Percentiles rank a stretch among this genome's conserved stretches.
These are phyloP conservation scores for Mrakia gelida DNA, from an alignment of 768 basidiomycete genomes.

Conservation along the genomic window DNA sequence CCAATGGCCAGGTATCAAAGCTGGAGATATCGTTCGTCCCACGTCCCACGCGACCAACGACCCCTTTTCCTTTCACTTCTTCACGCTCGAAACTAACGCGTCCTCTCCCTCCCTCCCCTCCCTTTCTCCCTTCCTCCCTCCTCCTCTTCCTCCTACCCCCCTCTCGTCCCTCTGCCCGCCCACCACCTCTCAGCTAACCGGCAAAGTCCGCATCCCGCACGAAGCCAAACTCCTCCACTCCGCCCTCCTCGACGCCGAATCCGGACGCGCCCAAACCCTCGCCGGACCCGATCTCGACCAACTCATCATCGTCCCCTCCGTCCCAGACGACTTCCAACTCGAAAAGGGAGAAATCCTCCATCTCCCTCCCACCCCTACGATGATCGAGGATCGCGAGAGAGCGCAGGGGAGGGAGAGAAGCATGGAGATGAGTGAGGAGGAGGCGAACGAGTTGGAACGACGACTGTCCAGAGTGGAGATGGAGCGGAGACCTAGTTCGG, in stretches of 20 bases:
- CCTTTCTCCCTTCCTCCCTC: neutral
- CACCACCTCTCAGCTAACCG: slow-evolving; percentile 25
- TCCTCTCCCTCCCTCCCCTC: neutral
- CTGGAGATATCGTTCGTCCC: slow-evolving; percentile 17
- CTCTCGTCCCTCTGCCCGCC: neutral
- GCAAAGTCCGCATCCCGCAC: slow-evolving; percentile 34
- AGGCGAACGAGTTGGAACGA: neutral
- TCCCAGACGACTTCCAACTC: slow-evolving; percentile 30
- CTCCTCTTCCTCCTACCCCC: neutral
- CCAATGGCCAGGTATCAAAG: slow-evolving; percentile 33
- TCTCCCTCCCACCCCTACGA: slow-evolving; percentile 40
- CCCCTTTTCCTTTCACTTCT: neutral
- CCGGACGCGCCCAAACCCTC: slow-evolving; percentile 35
- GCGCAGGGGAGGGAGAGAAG: neutral
- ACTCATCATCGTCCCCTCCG: slow-evolving; percentile 16
- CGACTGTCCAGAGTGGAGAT: neutral
- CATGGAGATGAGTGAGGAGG: neutral
- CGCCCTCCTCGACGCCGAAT: slow-evolving; percentile 36
- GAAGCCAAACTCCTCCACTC: slow-evolving; percentile 28
- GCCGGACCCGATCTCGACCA: slow-evolving; percentile 30
- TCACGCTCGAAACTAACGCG: neutral
- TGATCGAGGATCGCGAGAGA: neutral
- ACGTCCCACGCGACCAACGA: neutral
- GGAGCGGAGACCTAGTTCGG: neutral
- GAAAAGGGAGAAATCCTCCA: slow-evolving; percentile 38